phyloP scores from a whole-genome alignment of 1,284 basidiomycete species.

The Ganoderma resinaceum region DNA sequence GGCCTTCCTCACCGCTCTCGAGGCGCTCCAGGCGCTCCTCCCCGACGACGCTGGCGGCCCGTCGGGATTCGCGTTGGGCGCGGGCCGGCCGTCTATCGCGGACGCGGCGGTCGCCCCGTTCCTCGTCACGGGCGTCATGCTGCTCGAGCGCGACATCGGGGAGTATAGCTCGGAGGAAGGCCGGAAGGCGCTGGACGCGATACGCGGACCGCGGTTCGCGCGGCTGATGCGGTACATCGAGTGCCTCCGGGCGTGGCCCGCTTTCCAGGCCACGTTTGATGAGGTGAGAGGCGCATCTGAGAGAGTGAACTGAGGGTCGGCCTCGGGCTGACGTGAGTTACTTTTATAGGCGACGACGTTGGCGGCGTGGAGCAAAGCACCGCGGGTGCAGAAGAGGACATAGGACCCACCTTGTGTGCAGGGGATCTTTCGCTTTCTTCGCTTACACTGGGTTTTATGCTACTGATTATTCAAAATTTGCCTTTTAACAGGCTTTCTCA shows the following conservation, averaged over 20 bases:
- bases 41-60: neutral
- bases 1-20: neutral
- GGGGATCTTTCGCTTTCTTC: too few relatives aligned
- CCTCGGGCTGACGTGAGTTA: neutral
- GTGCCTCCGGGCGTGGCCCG: conserved; percentile 40
- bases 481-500: too few relatives aligned
- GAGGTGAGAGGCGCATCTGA: conserved; percentile 33
- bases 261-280: conserved; percentile 41
- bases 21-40: conserved; percentile 16
- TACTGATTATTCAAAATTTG: too few relatives aligned
- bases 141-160: conserved; percentile 40
- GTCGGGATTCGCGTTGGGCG: conserved; percentile 14
- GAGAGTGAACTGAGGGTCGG: neutral
- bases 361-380: neutral
- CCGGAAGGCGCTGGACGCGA: conserved; percentile 36
- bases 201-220: conserved; percentile 38
- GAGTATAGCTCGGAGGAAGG: conserved; percentile 36
- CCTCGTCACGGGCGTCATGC: conserved; percentile 35
- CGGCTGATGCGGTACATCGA: conserved; percentile 40
- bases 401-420: neutral
- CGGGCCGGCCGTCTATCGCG: conserved; percentile 10
- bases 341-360: neutral
- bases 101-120: conserved; percentile 15
- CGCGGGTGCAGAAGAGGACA: neutral
- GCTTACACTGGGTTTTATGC: too few relatives aligned